Percentiles rank a stretch among this genome's conserved stretches.
Conservation (phyloP, 2,329 filamentous ascomycete species). For the Hymenoscyphus scutula region DNA sequence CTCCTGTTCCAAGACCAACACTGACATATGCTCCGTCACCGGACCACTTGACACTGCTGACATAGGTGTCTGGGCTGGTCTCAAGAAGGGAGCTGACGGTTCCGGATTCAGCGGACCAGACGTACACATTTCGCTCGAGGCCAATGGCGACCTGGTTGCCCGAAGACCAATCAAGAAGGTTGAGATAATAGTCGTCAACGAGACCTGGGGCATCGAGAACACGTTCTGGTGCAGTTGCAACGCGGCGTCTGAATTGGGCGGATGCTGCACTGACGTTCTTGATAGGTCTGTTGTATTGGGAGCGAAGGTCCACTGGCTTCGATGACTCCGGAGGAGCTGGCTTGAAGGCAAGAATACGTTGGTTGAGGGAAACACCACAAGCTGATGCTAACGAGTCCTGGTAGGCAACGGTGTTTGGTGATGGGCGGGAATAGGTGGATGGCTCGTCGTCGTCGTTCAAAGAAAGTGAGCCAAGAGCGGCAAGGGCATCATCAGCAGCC, state of each 20-base stretch:
- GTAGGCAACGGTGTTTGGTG: conserved; percentile 85
- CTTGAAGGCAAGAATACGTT: conserved; percentile 97
- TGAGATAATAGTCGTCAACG: conserved; percentile 98
- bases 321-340: conserved; percentile 96
- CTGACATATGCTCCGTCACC: conserved; percentile 95
- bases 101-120: conserved; percentile 96
- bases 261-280: conserved; percentile 71
- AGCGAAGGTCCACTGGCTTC: conserved; percentile 94
- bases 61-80: conserved; percentile 84
- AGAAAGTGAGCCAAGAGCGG: conserved; percentile 76
- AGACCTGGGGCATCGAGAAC: conserved; percentile 94
- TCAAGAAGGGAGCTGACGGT: conserved; percentile 86
- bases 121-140: conserved; percentile 93
- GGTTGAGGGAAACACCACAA: conserved; percentile 90
- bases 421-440: conserved; percentile 69
- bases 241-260: conserved; percentile 85
- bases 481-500: conserved; percentile 68
- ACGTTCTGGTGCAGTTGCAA: conserved; percentile 91
- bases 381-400: conserved; percentile 87
- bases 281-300: conserved; percentile 96
- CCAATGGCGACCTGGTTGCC: conserved; percentile 98
- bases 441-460: conserved; percentile 69
- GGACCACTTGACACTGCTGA: conserved; percentile 99
- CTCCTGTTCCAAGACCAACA: conserved; percentile 89
- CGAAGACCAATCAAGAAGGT: conserved; percentile 96